phyloP scores from a whole-genome alignment of 2,329 filamentous ascomycete genomes.

The Emydomyces testavorans region DNA sequence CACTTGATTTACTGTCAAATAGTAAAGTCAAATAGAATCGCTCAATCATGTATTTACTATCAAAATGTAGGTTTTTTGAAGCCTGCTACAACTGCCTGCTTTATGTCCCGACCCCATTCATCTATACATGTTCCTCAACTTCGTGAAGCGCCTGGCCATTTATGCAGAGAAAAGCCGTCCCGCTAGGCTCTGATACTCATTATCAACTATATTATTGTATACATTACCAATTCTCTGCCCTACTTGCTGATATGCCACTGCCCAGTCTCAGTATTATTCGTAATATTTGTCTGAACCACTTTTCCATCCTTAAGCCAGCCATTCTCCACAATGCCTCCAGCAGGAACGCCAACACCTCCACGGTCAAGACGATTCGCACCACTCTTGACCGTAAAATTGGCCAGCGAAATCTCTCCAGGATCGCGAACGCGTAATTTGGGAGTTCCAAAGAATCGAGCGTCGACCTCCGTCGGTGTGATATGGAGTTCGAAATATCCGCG shows the following conservation, averaged over 20 bases:
- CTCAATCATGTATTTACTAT: no score
- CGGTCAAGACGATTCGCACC: constrained; percentile 49
- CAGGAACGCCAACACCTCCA: constrained; percentile 18
- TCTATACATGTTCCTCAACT: no score
- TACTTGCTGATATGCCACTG: constrained; percentile 15
- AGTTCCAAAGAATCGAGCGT: constrained; percentile 50
- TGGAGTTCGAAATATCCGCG: constrained; percentile 60
- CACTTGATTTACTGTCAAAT: no score
- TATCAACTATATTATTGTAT: not conserved
- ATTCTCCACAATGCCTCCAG: constrained; percentile 38
- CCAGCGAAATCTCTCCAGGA: constrained; percentile 12
- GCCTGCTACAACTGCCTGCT: no score
- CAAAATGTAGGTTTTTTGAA: no score
- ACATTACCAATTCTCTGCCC: not conserved
- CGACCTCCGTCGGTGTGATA: constrained; percentile 43
- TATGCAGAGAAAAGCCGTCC: no score
- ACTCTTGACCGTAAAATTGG: constrained; percentile 42
- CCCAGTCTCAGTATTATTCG: constrained; percentile 27
- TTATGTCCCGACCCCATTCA: no score
- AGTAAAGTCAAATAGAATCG: no score
- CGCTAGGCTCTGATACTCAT: not conserved
- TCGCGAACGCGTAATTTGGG: constrained; percentile 6
- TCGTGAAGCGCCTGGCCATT: no score
- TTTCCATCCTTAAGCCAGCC: constrained; percentile 27
- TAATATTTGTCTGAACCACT: constrained; percentile 26